Base-by-base conservation (phyloP, 2,329 filamentous ascomycete species). In the Magnaporthales sp. region DNA sequence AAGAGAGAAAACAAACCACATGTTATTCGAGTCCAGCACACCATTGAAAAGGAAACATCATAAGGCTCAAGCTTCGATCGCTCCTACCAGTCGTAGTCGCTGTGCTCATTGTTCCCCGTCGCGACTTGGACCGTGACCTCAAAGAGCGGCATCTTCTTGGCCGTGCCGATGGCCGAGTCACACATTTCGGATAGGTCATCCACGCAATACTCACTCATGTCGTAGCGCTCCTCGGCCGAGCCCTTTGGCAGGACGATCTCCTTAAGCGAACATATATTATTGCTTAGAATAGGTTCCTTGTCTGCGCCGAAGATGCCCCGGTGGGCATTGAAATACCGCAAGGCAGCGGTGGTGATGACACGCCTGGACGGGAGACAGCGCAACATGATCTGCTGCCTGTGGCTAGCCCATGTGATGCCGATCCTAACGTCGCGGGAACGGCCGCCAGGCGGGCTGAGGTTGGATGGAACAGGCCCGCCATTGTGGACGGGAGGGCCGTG, bases 291-390 rank as follows among this genome's bases (percentile, higher is more conserved):
- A 10, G 62, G 30, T 2, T 24, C 62, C 31, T 24, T 13, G 22
- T 11, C 51, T 22, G 56, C 54, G n/a, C 65, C 62, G 51, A 71
- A 71, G 13, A 38, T 19, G 15, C 8, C 15, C 5, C 63, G 61
- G 31, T 71, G 66, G 11, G 67, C 62, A 4, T 67, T 66, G 13
- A 73, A 67, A 46, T 69, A 72, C 22, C 26, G 22, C 2, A 94
- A 13, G 1, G 72, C 70, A 6, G 68, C 67, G 4, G 67, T 63
- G 31, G 67, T 66, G 29, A 74, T 62, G 26, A n/a, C 29, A 31
- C 62, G 63, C 22, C 67, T 29, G 4, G 56, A 60, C 15, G 27
- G 62, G 11, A 15, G 64, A 58, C 9, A 62, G 32, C 10, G 67
- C 22, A 70, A 65, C 29, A 72, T 65, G 27, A 67, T 68, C 27